phyloP scores from a whole-genome alignment of 148 eudicot genomes.

The Polygonum maritimum region DNA sequence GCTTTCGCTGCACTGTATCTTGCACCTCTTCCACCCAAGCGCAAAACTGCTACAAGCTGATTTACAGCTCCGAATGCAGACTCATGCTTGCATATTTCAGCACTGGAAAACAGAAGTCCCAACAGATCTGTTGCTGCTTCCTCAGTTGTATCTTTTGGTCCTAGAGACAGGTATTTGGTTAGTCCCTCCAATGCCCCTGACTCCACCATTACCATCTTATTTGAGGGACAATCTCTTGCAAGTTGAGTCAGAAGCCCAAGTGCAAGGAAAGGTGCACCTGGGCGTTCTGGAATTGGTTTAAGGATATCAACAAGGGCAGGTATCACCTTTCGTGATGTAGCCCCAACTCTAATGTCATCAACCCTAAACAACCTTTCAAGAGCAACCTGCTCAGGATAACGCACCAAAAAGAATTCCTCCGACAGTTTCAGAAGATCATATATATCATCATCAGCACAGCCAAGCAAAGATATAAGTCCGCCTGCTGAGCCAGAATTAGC shows the following conservation, averaged over 20 bases:
- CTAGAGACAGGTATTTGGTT: slow-evolving; percentile 88
- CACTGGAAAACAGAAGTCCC: slow-evolving; percentile 69
- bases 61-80: slow-evolving; percentile 88
- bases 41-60: slow-evolving; percentile 90
- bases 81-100: slow-evolving; percentile 89
- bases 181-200: slow-evolving; percentile 96
- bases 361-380: slow-evolving; percentile 94
- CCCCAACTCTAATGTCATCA: slow-evolving; percentile 91
- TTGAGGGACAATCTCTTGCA: slow-evolving; percentile 76
- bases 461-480: slow-evolving; percentile 78
- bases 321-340: slow-evolving; percentile 88
- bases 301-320: slow-evolving; percentile 94
- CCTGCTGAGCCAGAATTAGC: slow-evolving; percentile 88
- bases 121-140: slow-evolving; percentile 94
- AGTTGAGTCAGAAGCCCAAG: slow-evolving; percentile 89
- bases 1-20: slow-evolving; percentile 97
- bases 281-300: slow-evolving; percentile 95
- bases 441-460: slow-evolving; percentile 89
- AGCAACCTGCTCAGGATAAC: slow-evolving; percentile 87
- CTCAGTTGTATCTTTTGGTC: slow-evolving; percentile 90
- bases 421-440: slow-evolving; percentile 64
- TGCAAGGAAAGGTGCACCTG: slow-evolving; percentile 89
- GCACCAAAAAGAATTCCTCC: slow-evolving; percentile 66
- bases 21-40: slow-evolving; percentile 96
- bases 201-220: slow-evolving; percentile 92